Evolutionary conservation across 257 asterid genomes (phyloP).

Genomic region (Rehmannia glutinosa): DNA sequence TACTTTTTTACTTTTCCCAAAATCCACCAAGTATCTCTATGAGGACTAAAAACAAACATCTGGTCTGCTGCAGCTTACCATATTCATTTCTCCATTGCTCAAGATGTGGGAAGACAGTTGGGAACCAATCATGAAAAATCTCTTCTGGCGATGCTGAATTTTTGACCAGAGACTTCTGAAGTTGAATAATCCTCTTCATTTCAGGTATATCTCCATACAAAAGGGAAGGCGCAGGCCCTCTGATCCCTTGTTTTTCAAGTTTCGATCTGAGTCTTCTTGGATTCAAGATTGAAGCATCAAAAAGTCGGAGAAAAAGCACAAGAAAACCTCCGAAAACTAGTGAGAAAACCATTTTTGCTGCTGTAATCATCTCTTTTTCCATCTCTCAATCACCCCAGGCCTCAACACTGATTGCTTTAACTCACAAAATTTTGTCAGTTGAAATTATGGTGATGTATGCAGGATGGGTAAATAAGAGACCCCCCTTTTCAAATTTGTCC

Average conservation of each 20-base stretch:
- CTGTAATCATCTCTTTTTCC: conserved; percentile 19
- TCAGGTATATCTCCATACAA: conserved; percentile 57
- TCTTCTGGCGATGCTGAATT: background rate
- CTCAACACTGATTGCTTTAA: too few species aligned
- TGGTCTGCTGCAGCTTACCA: conserved; percentile 39
- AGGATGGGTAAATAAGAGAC: too few species aligned
- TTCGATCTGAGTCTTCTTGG: conserved; percentile 37
- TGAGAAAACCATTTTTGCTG: conserved; percentile 23
- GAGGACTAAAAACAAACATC: too few species aligned
- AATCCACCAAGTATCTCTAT: too few species aligned
- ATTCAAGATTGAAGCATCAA: conserved; percentile 21
- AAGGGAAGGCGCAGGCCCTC: conserved; percentile 51
- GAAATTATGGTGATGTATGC: too few species aligned
- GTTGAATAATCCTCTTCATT: conserved; percentile 32
- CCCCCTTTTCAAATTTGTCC: too few species aligned
- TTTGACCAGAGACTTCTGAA: conserved; percentile 8
- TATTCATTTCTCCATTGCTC: conserved; percentile 52
- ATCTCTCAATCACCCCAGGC: background rate
- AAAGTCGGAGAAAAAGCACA: conserved; percentile 21
- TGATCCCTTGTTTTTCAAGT: conserved; percentile 52
- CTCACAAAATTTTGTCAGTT: too few species aligned
- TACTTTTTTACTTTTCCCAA: too few species aligned
- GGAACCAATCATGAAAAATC: conserved; percentile 43
- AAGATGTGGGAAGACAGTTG: conserved; percentile 47
- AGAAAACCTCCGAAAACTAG: conserved; percentile 23